phyloP scores from a whole-genome alignment of 2,329 filamentous ascomycete genomes.

The Xylariaceae sp. region DNA sequence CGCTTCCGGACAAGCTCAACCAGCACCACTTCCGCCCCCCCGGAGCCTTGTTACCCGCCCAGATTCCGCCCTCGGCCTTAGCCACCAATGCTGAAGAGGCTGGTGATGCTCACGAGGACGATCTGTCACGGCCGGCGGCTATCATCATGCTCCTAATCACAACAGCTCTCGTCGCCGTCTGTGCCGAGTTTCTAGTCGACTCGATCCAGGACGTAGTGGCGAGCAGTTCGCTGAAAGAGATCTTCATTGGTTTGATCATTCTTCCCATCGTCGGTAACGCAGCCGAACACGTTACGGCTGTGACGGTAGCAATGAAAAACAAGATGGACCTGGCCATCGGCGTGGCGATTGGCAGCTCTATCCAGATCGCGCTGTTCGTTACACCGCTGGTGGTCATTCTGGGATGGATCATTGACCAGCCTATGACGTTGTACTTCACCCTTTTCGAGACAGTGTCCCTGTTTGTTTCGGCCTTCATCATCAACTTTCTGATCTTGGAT shows the following conservation, averaged over 20 bases:
- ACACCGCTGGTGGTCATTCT: constrained; percentile 73
- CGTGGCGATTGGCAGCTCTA: constrained; percentile 72
- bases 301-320: constrained; percentile 74
- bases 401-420: constrained; percentile 70
- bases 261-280: constrained; percentile 76
- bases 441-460: constrained; percentile 88
- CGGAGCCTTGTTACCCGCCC: constrained; percentile 56
- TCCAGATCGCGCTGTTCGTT: constrained; percentile 75
- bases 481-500: constrained; percentile 86
- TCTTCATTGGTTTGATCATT: constrained; percentile 74
- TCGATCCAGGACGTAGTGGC: constrained; percentile 69
- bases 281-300: constrained; percentile 74
- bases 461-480: constrained; percentile 83
- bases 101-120: constrained; percentile 48
- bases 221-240: constrained; percentile 63
- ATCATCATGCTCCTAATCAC: constrained; percentile 67
- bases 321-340: constrained; percentile 79
- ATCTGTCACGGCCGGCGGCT: constrained; percentile 61
- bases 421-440: constrained; percentile 85
- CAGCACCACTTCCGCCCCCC: constrained; percentile 51
- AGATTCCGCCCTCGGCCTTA: constrained; percentile 49
- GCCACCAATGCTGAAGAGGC: constrained; percentile 36
- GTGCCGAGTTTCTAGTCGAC: constrained; percentile 73
- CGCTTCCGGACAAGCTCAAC: constrained; percentile 72
- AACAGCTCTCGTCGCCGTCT: constrained; percentile 69